phyloP scores from a whole-genome alignment of 305 asterid genomes.

The Fraxinus velutina region DNA sequence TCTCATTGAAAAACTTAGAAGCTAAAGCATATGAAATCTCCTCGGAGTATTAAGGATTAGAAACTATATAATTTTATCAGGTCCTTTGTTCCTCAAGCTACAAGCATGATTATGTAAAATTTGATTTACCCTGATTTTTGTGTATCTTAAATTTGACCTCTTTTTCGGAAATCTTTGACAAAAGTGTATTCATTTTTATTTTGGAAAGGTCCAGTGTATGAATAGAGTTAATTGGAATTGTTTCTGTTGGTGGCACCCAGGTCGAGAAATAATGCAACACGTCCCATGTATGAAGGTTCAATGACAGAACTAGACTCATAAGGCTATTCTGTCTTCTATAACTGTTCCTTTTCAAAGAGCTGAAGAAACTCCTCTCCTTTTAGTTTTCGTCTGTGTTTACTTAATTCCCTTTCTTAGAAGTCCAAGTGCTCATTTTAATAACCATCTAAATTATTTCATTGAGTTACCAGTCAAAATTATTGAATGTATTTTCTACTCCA shows the following conservation, averaged over 20 bases:
- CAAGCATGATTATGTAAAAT: neutral
- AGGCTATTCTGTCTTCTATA: neutral
- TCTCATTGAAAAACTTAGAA: too few species aligned
- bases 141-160: neutral
- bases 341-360: neutral
- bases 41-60: slow-evolving; percentile 5
- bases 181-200: too few species aligned
- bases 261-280: too few species aligned
- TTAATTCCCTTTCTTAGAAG: slow-evolving; percentile 11
- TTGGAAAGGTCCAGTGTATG: too few species aligned
- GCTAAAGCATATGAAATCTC: neutral
- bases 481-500: too few species aligned
- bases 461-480: too few species aligned
- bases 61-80: neutral
- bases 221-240: too few species aligned
- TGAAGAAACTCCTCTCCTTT: neutral
- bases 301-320: too few species aligned
- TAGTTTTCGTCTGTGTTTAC: neutral
- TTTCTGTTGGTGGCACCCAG: too few species aligned
- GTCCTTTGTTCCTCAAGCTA: slow-evolving; percentile 3
- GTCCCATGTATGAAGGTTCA: too few species aligned
- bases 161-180: neutral
- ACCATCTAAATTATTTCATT: too few species aligned
- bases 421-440: too few species aligned
- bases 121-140: slow-evolving; percentile 8